Conservation (phyloP, 169 alveolate genomes). For the Fabrea salina region DNA sequence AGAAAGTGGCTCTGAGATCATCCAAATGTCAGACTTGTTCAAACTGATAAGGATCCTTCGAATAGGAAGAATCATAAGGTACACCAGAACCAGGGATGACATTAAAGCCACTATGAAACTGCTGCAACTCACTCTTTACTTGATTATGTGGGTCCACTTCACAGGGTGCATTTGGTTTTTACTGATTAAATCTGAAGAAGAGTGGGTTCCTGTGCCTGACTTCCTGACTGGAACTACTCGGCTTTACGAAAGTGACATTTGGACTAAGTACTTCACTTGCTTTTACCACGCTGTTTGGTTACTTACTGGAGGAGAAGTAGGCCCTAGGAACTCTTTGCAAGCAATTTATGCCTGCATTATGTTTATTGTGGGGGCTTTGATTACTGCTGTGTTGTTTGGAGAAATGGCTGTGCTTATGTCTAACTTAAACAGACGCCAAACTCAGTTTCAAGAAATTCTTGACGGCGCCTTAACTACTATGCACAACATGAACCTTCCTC, state of each 20-base stretch:
- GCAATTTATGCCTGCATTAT: conserved; percentile 24
- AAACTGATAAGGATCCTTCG: conserved; percentile 44
- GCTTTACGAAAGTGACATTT: not conserved
- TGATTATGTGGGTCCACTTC: conserved; percentile 39
- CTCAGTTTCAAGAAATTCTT: conserved; percentile 32
- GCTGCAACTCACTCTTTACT: not conserved
- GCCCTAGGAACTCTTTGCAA: conserved; percentile 42
- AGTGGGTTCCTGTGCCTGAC: conserved; percentile 48
- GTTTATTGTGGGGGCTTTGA: conserved; percentile 34
- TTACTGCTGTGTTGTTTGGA: conserved; percentile 53
- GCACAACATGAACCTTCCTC: conserved; percentile 40
- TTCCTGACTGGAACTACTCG: not conserved
- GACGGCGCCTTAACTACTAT: conserved; percentile 45
- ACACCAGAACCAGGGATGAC: conserved; percentile 38
- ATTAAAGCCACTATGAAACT: conserved; percentile 36
- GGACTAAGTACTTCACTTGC: conserved; percentile 34
- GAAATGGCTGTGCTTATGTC: conserved; percentile 51
- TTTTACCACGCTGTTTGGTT: conserved; percentile 49
- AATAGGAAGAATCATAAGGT: conserved; percentile 39
- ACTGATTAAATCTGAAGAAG: conserved; percentile 31
- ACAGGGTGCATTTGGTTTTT: conserved; percentile 43
- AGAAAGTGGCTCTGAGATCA: no score
- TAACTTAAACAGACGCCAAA: conserved; percentile 19
- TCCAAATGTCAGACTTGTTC: conserved; percentile 32
- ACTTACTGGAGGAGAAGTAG: conserved; percentile 52